Evolutionary conservation across 83 land plant genomes (phyloP).

Genomic region (Diphasiastrum complanatum): DNA sequence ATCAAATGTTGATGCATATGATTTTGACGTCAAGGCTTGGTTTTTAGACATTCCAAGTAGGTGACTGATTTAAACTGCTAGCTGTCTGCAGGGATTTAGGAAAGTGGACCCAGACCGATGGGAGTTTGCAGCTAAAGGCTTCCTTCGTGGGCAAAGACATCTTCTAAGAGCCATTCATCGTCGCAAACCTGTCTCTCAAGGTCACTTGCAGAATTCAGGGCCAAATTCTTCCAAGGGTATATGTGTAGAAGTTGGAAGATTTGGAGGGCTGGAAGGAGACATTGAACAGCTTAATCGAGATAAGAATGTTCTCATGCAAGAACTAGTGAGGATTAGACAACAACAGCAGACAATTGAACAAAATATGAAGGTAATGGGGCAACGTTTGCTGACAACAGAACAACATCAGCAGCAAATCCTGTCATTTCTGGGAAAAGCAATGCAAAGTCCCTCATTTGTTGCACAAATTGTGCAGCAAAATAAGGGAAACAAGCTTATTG

Average conservation of each 20-base stretch:
- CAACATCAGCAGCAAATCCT: conserved; percentile 11
- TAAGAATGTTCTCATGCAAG: conserved; percentile 11
- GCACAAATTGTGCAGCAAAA: conserved; percentile 9
- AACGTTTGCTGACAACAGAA: conserved; percentile 8
- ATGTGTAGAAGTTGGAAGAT: conserved; percentile 16
- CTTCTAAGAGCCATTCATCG: conserved; percentile 5
- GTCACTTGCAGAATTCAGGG: not conserved
- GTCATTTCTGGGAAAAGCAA: conserved; percentile 13
- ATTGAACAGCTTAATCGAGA: conserved; percentile 11
- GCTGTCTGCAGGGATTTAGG: conserved; percentile 7
- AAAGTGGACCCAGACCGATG: conserved; percentile 14
- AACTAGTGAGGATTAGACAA: conserved; percentile 9
- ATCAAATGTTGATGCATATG: not conserved
- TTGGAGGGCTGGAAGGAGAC: conserved; percentile 16
- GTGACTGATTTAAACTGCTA: no score
- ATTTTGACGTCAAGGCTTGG: no score
- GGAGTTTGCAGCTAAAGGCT: no score
- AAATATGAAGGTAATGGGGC: conserved; percentile 1
- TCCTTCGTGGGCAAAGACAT: conserved; percentile 14
- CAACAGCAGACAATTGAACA: conserved; percentile 6
- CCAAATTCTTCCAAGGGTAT: not conserved
- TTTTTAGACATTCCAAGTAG: no score
- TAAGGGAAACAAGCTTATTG: conserved; percentile 10
- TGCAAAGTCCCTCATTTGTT: conserved; percentile 10
- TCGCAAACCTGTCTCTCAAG: conserved; percentile 6